phyloP scores from a whole-genome alignment of 1,139 yeast genomes.

The Hyphopichia buzzinii region DNA sequence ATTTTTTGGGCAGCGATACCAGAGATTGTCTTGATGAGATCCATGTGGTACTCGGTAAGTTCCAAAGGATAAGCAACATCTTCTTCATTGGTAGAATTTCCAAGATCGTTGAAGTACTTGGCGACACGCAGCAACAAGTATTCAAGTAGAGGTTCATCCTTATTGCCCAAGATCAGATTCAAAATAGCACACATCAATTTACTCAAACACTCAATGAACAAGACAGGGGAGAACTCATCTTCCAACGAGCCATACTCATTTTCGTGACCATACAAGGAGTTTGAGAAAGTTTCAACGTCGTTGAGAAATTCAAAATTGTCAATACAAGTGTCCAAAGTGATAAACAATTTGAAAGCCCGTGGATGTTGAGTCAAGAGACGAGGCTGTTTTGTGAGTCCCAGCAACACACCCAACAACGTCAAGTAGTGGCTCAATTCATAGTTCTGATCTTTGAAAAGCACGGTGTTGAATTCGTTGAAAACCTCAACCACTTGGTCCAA shows the following conservation, averaged over 20 bases:
- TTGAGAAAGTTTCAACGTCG: constrained; percentile 37
- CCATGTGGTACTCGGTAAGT: constrained; percentile 24
- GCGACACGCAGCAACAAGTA: constrained; percentile 28
- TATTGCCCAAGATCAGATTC: constrained; percentile 26
- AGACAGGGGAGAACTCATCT: constrained; percentile 41
- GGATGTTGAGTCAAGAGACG: constrained; percentile 28
- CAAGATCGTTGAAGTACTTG: constrained; percentile 16
- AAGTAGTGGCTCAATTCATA: constrained; percentile 38
- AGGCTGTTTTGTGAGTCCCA: constrained; percentile 39
- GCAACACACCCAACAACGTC: constrained; percentile 45
- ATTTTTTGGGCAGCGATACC: constrained; percentile 38
- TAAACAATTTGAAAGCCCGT: constrained; percentile 31
- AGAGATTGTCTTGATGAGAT: constrained; percentile 29
- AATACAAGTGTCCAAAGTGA: constrained; percentile 35
- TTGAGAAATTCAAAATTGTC: constrained; percentile 42
- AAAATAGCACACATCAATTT: constrained; percentile 35
- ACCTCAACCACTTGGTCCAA: constrained; percentile 27
- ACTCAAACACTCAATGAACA: constrained; percentile 44
- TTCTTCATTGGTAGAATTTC: constrained; percentile 4
- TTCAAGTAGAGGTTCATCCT: constrained; percentile 25
- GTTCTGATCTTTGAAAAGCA: constrained; percentile 19
- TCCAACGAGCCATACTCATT: constrained; percentile 22
- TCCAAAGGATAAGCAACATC: constrained; percentile 15
- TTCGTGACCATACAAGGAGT: constrained; percentile 20
- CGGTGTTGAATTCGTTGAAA: constrained; percentile 27